Conservation (phyloP, 306 rosid genomes). For the Clitoria ternatea region DNA sequence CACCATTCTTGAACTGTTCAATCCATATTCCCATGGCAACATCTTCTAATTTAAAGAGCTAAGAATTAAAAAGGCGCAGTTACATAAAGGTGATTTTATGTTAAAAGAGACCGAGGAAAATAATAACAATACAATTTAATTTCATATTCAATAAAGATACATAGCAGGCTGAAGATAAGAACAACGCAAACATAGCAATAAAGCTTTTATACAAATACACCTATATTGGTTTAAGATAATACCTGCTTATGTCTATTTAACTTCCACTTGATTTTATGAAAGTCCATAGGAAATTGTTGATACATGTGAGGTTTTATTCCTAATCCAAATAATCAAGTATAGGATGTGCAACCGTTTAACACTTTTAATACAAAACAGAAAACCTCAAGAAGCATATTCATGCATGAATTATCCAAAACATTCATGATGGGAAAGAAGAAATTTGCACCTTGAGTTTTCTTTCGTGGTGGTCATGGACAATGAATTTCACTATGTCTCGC, state of each 20-base stretch:
- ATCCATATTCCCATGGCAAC: slow-evolving; percentile 98
- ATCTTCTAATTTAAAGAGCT: slow-evolving; percentile 95
- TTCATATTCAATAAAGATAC: neutral
- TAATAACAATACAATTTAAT: neutral
- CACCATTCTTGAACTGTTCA: slow-evolving; percentile 59
- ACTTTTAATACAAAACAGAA: neutral
- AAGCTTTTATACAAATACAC: neutral
- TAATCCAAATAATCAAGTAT: neutral
- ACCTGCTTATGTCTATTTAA: neutral
- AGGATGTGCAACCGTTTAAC: neutral
- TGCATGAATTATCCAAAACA: neutral
- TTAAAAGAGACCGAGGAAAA: neutral
- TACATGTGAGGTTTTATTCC: neutral
- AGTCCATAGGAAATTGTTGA: neutral
- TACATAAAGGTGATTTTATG: neutral
- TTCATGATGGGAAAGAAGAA: neutral
- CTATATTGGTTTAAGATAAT: neutral
- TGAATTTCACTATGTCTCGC: slow-evolving; percentile 75
- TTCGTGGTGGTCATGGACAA: slow-evolving; percentile 60
- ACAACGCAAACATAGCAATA: neutral
- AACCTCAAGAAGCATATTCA: neutral
- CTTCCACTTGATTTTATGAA: slow-evolving; percentile 5
- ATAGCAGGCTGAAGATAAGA: neutral
- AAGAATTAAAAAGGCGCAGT: neutral
- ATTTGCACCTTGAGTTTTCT: slow-evolving; percentile 62